Percentiles rank a stretch among this genome's conserved stretches.
Conservation (phyloP, 2,329 filamentous ascomycete genomes). For the Aspergillus puulaauensis region DNA sequence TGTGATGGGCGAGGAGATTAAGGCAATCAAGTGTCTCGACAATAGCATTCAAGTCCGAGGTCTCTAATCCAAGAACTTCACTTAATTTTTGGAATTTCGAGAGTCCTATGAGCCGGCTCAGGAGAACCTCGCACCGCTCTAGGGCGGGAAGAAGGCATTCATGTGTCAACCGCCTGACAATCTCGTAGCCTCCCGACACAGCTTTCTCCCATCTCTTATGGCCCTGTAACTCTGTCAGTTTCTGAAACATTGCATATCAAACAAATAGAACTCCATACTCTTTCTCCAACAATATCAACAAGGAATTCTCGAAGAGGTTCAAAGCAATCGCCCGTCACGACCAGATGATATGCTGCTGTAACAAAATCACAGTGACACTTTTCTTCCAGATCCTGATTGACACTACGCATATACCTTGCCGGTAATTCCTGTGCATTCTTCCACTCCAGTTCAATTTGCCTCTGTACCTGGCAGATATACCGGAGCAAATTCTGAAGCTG, state of each 20-base stretch:
- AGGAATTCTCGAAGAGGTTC: conserved; percentile 81
- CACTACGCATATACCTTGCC: conserved; percentile 70
- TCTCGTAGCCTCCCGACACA: conserved; percentile 73
- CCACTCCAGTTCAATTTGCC: conserved; percentile 79
- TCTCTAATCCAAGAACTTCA: conserved; percentile 66
- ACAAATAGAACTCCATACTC: conserved; percentile 53
- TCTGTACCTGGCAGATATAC: conserved; percentile 78
- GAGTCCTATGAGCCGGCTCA: conserved; percentile 79
- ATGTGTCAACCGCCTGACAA: conserved; percentile 74
- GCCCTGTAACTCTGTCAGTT: conserved; percentile 54
- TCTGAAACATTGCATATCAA: background rate
- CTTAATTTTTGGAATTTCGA: conserved; percentile 73
- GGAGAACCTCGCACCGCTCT: conserved; percentile 76
- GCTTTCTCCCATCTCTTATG: conserved; percentile 95
- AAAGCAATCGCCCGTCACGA: conserved; percentile 78
- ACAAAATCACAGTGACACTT: conserved; percentile 66
- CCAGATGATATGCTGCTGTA: conserved; percentile 77
- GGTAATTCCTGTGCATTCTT: conserved; percentile 79
- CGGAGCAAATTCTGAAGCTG: conserved; percentile 81
- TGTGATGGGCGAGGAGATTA: conserved; percentile 71
- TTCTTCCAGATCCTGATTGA: conserved; percentile 72
- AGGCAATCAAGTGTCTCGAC: conserved; percentile 72
- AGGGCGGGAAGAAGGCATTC: conserved; percentile 86
- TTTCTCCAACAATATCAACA: conserved; percentile 75
- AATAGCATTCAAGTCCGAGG: conserved; percentile 58